These are phyloP conservation scores for Lumnitzera racemosa DNA, from an alignment of 345 rosid genomes.

Conservation along the genomic window DNA sequence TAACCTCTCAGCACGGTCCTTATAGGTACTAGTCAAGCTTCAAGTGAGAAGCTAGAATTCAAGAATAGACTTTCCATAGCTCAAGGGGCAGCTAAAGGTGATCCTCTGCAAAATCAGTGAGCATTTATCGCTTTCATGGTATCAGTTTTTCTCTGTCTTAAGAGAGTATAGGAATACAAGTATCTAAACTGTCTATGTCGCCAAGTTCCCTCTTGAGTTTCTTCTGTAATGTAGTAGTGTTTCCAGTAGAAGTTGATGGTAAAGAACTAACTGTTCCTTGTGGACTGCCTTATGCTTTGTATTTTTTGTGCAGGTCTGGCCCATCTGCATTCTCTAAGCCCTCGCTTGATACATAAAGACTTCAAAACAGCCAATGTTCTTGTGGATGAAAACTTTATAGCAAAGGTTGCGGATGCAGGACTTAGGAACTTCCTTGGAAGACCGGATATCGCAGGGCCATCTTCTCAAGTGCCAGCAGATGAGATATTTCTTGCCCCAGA, in stretches of 20 bases:
- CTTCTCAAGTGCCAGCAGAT: slow-evolving; percentile 60
- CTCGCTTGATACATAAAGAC: slow-evolving; percentile 77
- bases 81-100: slow-evolving; percentile 98
- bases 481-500: slow-evolving; percentile 86
- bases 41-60: slow-evolving; percentile 83
- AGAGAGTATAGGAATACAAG: slow-evolving; percentile 15
- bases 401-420: slow-evolving; percentile 96
- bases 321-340: slow-evolving; percentile 80
- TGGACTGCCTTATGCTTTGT: slow-evolving; percentile 13
- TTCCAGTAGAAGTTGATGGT: not conserved
- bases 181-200: not conserved
- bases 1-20: slow-evolving; percentile 8
- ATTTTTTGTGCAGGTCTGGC: slow-evolving; percentile 58
- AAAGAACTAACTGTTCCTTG: slow-evolving; percentile 12
- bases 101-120: slow-evolving; percentile 74
- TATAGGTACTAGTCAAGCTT: slow-evolving; percentile 59
- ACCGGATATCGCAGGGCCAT: slow-evolving; percentile 58
- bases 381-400: slow-evolving; percentile 79
- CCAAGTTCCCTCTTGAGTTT: slow-evolving; percentile 19
- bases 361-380: slow-evolving; percentile 91
- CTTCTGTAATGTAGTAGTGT: not conserved
- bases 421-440: slow-evolving; percentile 71
- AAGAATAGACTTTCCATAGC: slow-evolving; percentile 82
- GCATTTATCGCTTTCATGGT: slow-evolving; percentile 72
- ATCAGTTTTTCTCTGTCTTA: slow-evolving; percentile 38